Base-by-base conservation (phyloP, 208 protist genomes). In the Trypanosoma vivax region DNA sequence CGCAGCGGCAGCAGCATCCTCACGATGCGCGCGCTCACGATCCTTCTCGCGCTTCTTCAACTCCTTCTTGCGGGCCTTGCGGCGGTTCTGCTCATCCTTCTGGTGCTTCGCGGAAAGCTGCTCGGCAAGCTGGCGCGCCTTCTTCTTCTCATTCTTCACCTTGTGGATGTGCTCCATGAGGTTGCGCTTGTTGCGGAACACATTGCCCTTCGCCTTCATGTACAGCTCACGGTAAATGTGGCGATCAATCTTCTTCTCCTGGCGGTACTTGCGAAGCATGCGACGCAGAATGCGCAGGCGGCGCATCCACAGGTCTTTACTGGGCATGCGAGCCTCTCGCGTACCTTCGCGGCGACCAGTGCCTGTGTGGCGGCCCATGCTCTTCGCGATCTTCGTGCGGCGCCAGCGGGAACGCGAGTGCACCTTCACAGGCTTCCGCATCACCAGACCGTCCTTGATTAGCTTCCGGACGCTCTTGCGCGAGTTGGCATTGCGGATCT, bases 181-280 rank as follows among this genome's bases (percentile, higher is more conserved):
- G 51, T 96, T 97, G 67, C 97, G 95, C 89, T 99, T 99, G 95
- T 99, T 99, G 83, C 98, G 98, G 96, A 99, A 99, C 46, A 96
- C 91, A 88, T 99, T 99, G 97, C 98, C 98, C 89, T 99, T 99
- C 37, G 77, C 65, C 77, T 97, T 97, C 48, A 98, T 42, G 84
- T 99, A 99, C 42, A 99, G 79, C 49, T 97, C 79, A 75, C 96
- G 96, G 92, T 99, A 98, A 37, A 98, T 64, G 74, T 98, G 88
- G 62, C 83, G 93, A 79, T 99, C 95, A 71, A 99, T 98, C 90
- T 99, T 99, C 66, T 97, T 93, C 38, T 78, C 64, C 65, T 97
- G 95, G 63, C 97, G 85, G 90, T 99, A 99, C 81, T 98, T 99
- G 60, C 67, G 69, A 35, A 99, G 81, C 19, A 99, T 70, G 54